A percentile compares a stretch with the other conserved stretches of the same genome.
Conservation (phyloP, 2,329 filamentous ascomycete species). For the Pyrenochaeta sp. region DNA sequence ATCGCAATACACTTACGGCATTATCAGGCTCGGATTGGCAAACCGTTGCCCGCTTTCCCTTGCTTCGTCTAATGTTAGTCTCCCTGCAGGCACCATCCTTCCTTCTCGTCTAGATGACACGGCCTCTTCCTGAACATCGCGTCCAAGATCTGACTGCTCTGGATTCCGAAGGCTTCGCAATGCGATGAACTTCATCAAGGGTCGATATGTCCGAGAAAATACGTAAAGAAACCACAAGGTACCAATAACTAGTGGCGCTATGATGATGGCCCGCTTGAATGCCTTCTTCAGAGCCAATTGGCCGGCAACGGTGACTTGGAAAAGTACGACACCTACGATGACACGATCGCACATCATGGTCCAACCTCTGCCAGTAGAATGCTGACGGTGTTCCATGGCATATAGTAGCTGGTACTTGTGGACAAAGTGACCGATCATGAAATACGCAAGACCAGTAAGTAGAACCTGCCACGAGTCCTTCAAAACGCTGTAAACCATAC, state of each 20-base stretch:
- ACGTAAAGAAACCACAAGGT: constrained; percentile 92
- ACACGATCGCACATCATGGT: constrained; percentile 95
- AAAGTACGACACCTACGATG: constrained; percentile 84
- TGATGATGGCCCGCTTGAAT: constrained; percentile 74
- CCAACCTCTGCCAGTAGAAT: constrained; percentile 93
- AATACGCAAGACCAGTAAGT: constrained; percentile 83
- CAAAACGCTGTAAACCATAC: constrained; percentile 91
- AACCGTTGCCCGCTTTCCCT: constrained; percentile 75
- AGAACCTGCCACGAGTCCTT: constrained; percentile 82
- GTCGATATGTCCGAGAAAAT: constrained; percentile 82
- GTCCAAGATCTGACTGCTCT: constrained; percentile 59
- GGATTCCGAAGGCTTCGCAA: constrained; percentile 80
- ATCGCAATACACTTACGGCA: constrained; percentile 63
- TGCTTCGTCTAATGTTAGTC: constrained; percentile 76
- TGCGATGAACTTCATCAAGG: constrained; percentile 91
- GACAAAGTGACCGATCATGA: constrained; percentile 82
- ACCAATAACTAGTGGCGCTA: constrained; percentile 78
- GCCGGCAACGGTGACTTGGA: constrained; percentile 90
- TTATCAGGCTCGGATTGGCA: constrained; percentile 77
- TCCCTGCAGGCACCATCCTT: constrained; percentile 14
- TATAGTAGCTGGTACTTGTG: constrained; percentile 99
- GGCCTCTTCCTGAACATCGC: constrained; percentile 55
- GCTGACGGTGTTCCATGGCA: constrained; percentile 96
- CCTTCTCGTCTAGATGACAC: constrained; percentile 18
- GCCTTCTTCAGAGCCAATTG: constrained; percentile 79